Conservation (phyloP, 2,329 filamentous ascomycete genomes). For the Trichoderma oligosporum region DNA sequence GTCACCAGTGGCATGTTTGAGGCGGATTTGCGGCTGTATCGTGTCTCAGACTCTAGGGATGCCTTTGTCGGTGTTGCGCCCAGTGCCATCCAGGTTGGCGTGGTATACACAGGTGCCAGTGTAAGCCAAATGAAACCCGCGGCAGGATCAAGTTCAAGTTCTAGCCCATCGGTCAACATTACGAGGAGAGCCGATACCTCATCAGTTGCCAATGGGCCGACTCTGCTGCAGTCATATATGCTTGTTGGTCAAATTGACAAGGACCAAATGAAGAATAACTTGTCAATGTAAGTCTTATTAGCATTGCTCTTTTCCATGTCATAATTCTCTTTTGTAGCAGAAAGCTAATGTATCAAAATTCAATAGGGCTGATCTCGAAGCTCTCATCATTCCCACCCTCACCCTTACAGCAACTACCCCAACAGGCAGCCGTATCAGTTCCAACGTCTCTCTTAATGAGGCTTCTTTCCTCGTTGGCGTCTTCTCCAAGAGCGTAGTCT, state of each 20-base stretch:
- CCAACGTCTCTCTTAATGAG: slow-evolving; percentile 65
- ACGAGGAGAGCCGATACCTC: slow-evolving; percentile 23
- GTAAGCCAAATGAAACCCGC: slow-evolving; percentile 28
- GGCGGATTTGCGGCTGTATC: slow-evolving; percentile 72
- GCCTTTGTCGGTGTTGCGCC: slow-evolving; percentile 50
- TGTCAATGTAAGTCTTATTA: slow-evolving; percentile 55
- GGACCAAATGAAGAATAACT: slow-evolving; percentile 48
- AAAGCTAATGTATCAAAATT: background rate
- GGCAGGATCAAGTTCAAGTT: slow-evolving; percentile 11
- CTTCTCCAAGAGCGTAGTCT: slow-evolving; percentile 57
- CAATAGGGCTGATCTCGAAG: slow-evolving; percentile 56
- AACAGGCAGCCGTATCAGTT: slow-evolving; percentile 51
- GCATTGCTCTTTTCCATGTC: background rate
- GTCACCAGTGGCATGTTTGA: slow-evolving; percentile 66
- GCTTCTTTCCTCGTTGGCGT: slow-evolving; percentile 68
- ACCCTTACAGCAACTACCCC: slow-evolving; percentile 58
- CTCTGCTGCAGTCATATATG: slow-evolving; percentile 59
- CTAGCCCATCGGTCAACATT: slow-evolving; percentile 27
- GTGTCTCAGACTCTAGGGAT: slow-evolving; percentile 57
- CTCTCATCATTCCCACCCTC: slow-evolving; percentile 64
- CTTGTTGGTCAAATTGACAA: slow-evolving; percentile 67
- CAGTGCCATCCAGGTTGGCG: slow-evolving; percentile 51
- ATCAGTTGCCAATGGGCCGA: slow-evolving; percentile 27
- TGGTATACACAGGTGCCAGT: slow-evolving; percentile 52
- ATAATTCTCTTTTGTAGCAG: background rate